Evolutionary conservation across 139 green algal species (phyloP).

Genomic region (Deuterostichococcus epilithicus): DNA sequence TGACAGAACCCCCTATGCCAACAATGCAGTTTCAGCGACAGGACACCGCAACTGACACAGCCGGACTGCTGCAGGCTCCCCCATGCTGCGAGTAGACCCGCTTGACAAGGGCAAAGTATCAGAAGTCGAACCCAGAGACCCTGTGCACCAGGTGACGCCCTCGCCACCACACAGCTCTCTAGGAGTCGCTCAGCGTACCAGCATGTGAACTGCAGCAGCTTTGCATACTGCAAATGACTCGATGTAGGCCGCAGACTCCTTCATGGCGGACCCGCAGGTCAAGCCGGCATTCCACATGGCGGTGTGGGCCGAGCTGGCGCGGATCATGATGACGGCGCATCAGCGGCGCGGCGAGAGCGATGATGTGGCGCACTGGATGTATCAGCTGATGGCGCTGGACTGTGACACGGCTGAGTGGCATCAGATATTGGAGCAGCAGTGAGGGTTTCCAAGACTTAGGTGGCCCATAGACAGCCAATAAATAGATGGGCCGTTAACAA

Average conservation of each 20-base stretch:
- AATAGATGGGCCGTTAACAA: too few relatives aligned
- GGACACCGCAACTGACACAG: too few relatives aligned
- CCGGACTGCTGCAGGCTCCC: neutral
- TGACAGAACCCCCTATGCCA: too few relatives aligned
- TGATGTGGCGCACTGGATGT: constrained; percentile 67
- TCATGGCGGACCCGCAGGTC: neutral
- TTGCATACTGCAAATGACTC: too few relatives aligned
- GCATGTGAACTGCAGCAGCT: too few relatives aligned
- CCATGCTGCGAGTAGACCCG: neutral
- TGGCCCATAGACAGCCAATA: too few relatives aligned
- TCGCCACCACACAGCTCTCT: too few relatives aligned
- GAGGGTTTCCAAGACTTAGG: too few relatives aligned
- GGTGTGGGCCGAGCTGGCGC: constrained; percentile 26
- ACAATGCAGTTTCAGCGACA: too few relatives aligned
- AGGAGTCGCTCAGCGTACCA: too few relatives aligned
- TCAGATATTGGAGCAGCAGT: neutral
- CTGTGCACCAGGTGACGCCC: neutral
- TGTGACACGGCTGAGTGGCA: constrained; percentile 51
- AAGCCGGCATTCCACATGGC: neutral
- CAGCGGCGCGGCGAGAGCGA: constrained; percentile 68
- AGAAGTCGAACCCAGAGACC: neutral
- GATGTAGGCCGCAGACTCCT: too few relatives aligned
- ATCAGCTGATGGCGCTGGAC: constrained; percentile 63
- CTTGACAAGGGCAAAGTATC: neutral
- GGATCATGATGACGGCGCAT: constrained; percentile 54